Conservation (phyloP, 148 eudicot genomes). For the Camellia japonica region DNA sequence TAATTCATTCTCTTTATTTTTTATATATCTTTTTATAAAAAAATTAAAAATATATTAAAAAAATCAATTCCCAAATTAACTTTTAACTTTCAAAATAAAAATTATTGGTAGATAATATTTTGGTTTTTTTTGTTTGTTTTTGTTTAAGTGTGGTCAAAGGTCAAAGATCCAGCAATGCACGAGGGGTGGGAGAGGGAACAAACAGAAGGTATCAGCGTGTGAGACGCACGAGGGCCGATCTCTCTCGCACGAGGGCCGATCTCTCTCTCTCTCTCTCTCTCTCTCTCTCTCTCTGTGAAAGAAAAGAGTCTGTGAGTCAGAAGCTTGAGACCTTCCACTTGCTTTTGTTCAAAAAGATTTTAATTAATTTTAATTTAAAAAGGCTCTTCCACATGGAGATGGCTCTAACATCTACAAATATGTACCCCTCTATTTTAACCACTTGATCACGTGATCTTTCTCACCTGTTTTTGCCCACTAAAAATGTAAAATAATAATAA, state of each 20-base stretch:
- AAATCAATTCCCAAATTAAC: too few relatives aligned
- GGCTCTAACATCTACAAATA: background rate
- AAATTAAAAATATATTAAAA: too few relatives aligned
- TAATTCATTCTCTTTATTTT: too few relatives aligned
- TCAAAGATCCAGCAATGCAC: conserved; percentile 35
- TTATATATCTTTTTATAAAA: too few relatives aligned
- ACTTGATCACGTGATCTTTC: too few relatives aligned
- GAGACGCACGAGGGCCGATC: conserved; percentile 73
- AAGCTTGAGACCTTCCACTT: conserved; percentile 9
- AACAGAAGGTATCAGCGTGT: conserved; percentile 54
- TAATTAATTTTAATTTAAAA: background rate
- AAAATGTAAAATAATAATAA: too few relatives aligned
- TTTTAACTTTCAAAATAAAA: too few relatives aligned
- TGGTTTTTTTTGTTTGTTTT: too few relatives aligned
- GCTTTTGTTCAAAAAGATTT: background rate
- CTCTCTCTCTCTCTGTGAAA: background rate
- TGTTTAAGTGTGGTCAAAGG: conserved; percentile 41
- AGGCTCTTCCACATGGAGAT: background rate
- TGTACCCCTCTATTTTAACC: background rate
- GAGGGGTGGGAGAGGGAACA: conserved; percentile 35
- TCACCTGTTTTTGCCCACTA: too few relatives aligned
- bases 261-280: conserved; percentile 21
- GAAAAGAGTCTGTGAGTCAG: background rate
- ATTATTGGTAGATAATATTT: too few relatives aligned
- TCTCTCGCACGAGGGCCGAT: conserved; percentile 62